phyloP scores from a whole-genome alignment of 2,329 filamentous ascomycete genomes.

The Aspergillus pseudoviridinutans region DNA sequence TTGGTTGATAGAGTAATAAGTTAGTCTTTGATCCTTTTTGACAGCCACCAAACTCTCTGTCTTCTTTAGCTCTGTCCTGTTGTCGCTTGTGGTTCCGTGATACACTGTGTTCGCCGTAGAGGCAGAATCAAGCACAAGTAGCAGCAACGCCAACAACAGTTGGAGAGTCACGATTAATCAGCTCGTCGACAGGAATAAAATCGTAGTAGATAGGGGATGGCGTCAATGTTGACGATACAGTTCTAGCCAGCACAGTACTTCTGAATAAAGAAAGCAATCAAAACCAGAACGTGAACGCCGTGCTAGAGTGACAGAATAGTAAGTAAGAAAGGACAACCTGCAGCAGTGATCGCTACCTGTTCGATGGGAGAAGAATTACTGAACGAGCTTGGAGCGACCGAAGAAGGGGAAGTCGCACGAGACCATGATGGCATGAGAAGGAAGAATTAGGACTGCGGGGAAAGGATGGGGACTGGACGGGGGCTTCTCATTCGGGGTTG shows the following conservation, averaged over 20 bases:
- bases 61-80: neutral
- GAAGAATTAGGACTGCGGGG: neutral
- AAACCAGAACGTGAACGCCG: neutral
- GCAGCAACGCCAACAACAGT: neutral
- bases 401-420: neutral
- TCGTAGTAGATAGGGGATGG: neutral
- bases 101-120: neutral
- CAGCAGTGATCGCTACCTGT: neutral
- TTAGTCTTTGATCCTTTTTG: neutral
- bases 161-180: neutral
- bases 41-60: neutral
- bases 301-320: neutral
- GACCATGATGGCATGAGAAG: neutral
- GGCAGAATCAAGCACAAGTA: neutral
- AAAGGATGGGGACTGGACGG: neutral
- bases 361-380: neutral
- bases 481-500: neutral
- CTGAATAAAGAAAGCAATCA: neutral
- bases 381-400: neutral
- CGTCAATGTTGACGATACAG: neutral
- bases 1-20: neutral
- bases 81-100: neutral
- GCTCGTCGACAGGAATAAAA: neutral
- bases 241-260: neutral
- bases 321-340: neutral